These are phyloP conservation scores for Cordyceps farinosa DNA, from an alignment of 2,329 filamentous ascomycete genomes.

Conservation along the genomic window DNA sequence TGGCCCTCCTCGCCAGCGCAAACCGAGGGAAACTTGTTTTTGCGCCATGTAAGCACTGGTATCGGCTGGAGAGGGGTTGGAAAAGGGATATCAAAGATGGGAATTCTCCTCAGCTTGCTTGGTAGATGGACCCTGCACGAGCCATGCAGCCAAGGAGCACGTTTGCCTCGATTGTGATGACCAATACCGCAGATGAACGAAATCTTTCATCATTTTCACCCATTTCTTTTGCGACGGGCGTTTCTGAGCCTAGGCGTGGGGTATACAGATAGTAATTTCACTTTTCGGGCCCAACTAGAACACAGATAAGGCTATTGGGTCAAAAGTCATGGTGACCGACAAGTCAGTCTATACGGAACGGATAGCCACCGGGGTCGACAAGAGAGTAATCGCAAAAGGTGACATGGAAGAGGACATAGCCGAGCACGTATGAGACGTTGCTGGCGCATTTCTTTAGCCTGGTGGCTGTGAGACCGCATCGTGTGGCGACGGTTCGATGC, in stretches of 20 bases:
- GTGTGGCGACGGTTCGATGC: no score
- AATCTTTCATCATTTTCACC: background rate
- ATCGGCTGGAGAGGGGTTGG: background rate
- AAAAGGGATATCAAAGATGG: background rate
- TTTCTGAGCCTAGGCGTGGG: background rate
- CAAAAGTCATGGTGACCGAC: background rate
- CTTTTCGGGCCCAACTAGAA: background rate
- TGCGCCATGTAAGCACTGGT: conserved; percentile 7
- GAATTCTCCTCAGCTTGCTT: no score
- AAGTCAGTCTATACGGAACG: background rate
- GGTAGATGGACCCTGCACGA: background rate
- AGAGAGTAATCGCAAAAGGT: background rate
- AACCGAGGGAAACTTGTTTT: background rate
- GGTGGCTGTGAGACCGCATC: no score
- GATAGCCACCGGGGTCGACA: background rate
- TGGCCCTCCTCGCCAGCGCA: background rate
- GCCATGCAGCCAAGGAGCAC: background rate
- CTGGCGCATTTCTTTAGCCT: no score
- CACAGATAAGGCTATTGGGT: background rate
- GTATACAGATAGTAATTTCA: background rate
- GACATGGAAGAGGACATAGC: no score
- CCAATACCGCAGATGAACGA: background rate
- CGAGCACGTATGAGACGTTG: no score
- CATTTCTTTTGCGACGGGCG: background rate
- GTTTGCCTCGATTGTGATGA: background rate